Evolutionary conservation across 202 grass and related monocot species (phyloP), one percentile per base, ranked within the genome.

Genomic region (Setaria italica): DNA sequence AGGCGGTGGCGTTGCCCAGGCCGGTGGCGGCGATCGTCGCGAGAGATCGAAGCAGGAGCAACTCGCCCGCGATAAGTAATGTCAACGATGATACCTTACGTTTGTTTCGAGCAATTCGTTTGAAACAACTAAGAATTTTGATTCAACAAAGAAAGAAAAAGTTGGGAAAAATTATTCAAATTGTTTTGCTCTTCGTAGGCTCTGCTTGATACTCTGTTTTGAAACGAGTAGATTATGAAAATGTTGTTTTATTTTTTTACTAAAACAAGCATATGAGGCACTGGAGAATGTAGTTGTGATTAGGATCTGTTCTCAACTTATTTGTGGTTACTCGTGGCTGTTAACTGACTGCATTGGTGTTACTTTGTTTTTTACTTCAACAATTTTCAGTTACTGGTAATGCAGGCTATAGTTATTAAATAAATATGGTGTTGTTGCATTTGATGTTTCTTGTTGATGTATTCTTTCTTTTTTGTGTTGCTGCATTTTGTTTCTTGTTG

Each of bases 61-160:
- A 88, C 49, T 88, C 86, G 20, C 86, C 72, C 41, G 85, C 82
- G 64, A 91, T 91, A 88, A 85, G 89, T 91, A 91, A 88, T 82
- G 86, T 88, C 66, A 73, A 81, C 48, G 39, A 50, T 67, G 3
- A 46, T 32, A 50, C 0, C 67, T 69, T 88, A 15, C 3, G 6
- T 29, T 71, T 46, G 9, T 46, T 6, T 46, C 7, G 8, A 10
- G 43, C 43, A 46, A 10, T 46, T 46, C 5, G 6, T 87, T 76
- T 35, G 14, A 21, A 68, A 69, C 0, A 55, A 66, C 43, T 66
- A 42, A 17, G 2, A 72, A 49, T 82, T 25, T 77, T 37, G 1
- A 9, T 35, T 57, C 14, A 75, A 46, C 55, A 51, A 74, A 74
- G 9, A 71, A 37, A 60, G 17, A 72, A 72, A 47, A 2, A 46